Base-by-base conservation (phyloP, 805 yeast genomes). In the Hanseniaspora vineae region DNA sequence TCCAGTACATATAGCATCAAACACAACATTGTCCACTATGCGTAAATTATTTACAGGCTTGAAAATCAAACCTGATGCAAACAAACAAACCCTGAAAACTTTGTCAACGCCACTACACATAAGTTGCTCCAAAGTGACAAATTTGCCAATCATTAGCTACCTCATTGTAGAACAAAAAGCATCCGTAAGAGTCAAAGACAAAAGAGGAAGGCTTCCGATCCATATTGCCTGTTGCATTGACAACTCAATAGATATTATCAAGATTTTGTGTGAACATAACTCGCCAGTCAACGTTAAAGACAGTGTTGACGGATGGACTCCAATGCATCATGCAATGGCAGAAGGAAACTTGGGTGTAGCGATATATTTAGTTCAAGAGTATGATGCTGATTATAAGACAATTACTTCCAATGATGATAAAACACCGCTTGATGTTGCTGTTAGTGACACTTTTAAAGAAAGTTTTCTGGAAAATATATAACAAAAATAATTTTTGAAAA, bases 311-410 rank as follows among this genome's bases (percentile, higher is more conserved):
- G 92, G 95, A 0, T 86, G 92, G 88, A 83, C 95, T 0, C 80
- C 96, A 1, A 61, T 90, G 50, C 95, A 86, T 61, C 95, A 86
- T 63, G 96, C 97, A 0, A 65, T 83, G 48, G 87, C 95, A 0
- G 97, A 89, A 63, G 96, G 96, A 0, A 81, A 80, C 55, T 88
- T 82, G 1, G 95, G 84, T 50, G 76, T 77, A 11, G 95, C 84
- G 0, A 68, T 78, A 1, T 57, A 68, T 33, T 65, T 89, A 44
- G 78, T 80, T 1, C 69, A 52, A 19, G 57, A 72, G 46, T 66
- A 72, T 5, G 90, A 90, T 0, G 96, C 95, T 0, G 87, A 84
- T 54, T 61, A 69, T 11, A 50, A 62, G 43, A 46, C 57, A 18
- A 48, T 68, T 13, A 66, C 65, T 45, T 77, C 73, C 52, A 51